Evolutionary conservation across 2,329 filamentous ascomycete genomes (phyloP).

Genomic region (Cladosporium phlei): DNA sequence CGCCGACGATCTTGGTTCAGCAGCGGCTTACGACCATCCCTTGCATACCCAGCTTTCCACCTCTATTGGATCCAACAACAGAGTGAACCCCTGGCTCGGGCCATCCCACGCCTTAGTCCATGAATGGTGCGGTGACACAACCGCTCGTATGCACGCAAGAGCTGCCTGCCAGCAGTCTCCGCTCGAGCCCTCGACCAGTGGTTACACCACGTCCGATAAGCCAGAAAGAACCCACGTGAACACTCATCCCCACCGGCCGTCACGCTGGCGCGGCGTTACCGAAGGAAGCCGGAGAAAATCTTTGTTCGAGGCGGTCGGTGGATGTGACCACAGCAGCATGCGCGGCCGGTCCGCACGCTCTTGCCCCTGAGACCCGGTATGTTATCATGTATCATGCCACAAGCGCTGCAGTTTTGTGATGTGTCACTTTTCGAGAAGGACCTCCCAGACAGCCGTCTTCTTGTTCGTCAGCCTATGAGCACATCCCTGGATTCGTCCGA

Average conservation of each 20-base stretch:
- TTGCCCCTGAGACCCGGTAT: conserved; percentile 3
- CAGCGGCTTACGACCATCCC: conserved; percentile 1
- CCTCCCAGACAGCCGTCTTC: background rate
- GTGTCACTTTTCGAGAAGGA: conserved; percentile 8
- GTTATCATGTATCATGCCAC: conserved; percentile 14
- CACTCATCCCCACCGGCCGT: conserved; percentile 5
- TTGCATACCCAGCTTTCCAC: conserved; percentile 2
- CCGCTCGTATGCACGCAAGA: conserved; percentile 11
- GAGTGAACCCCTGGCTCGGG: background rate
- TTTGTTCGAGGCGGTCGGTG: background rate
- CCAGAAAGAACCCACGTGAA: conserved; percentile 5
- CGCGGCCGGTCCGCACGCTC: background rate
- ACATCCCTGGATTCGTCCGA: background rate
- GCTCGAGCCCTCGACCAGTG: conserved; percentile 7
- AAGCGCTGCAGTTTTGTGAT: conserved; percentile 11
- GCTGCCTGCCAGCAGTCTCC: conserved; percentile 9
- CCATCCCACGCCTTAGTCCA: background rate
- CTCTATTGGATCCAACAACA: background rate
- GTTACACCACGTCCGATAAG: conserved; percentile 8
- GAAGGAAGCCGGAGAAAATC: background rate
- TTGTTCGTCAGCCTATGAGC: background rate
- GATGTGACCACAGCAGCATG: conserved; percentile 2
- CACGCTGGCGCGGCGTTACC: conserved; percentile 2
- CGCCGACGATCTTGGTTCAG: conserved; percentile 3
- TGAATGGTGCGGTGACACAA: conserved; percentile 9